Evolutionary conservation across 345 rosid genomes (phyloP).

Genomic region (Stellera chamaejasme): DNA sequence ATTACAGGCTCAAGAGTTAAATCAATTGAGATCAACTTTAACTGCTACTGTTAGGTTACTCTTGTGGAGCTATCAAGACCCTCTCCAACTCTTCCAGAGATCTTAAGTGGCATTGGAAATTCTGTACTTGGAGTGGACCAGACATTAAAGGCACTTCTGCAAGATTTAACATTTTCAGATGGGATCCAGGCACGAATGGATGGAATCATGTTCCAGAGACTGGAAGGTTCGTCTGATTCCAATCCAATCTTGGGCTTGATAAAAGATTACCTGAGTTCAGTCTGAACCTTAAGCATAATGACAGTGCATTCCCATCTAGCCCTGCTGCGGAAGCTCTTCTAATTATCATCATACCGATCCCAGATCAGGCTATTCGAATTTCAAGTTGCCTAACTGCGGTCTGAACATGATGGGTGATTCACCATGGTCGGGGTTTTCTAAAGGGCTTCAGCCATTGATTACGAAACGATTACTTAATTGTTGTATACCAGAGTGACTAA

Average conservation of each 20-base stretch:
- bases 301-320: too few species aligned
- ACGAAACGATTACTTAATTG: too few species aligned
- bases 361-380: too few species aligned
- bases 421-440: too few species aligned
- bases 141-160: constrained; percentile 48
- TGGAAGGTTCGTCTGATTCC: constrained; percentile 43
- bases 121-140: constrained; percentile 65
- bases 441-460: too few species aligned
- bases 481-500: too few species aligned
- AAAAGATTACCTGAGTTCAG: constrained; percentile 67
- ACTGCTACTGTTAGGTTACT: constrained; percentile 36
- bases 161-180: constrained; percentile 40
- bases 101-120: constrained; percentile 62
- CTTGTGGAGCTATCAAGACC: constrained; percentile 83
- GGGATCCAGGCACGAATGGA: constrained; percentile 95
- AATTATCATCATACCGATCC: too few species aligned
- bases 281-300: constrained; percentile 18
- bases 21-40: too few species aligned
- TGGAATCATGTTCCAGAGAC: constrained; percentile 67
- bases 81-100: constrained; percentile 58
- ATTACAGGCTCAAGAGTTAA: constrained; percentile 2
- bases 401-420: too few species aligned
- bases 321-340: too few species aligned
- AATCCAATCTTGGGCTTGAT: constrained; percentile 52
- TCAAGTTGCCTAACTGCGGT: too few species aligned